Evolutionary conservation across 495 filamentous ascomycete species (phyloP).

Genomic region (Baudoinia panamericana): DNA sequence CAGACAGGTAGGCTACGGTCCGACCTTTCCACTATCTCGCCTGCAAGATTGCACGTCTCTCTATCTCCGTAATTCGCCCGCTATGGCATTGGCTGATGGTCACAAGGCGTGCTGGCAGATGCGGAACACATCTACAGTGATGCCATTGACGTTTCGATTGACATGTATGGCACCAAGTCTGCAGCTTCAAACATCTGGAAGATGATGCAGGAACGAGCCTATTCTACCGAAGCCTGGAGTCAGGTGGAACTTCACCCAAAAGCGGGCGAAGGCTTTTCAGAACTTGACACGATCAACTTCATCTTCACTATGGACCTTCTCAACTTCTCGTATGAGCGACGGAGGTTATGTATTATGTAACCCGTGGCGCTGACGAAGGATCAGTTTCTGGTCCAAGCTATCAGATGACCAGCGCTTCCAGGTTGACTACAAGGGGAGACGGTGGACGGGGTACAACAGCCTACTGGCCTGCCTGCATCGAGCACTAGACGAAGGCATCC

Average conservation of each 20-base stretch:
- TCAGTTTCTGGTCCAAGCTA: conserved; percentile 69
- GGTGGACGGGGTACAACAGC: conserved; percentile 93
- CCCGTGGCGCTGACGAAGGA: background rate
- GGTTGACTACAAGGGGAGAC: conserved; percentile 63
- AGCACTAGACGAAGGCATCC: conserved; percentile 84
- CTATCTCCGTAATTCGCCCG: background rate
- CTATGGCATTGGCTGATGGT: background rate
- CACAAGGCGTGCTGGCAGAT: conserved; percentile 66
- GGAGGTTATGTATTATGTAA: background rate
- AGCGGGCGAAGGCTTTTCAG: conserved; percentile 34
- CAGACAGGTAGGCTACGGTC: conserved; percentile 14
- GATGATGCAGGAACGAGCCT: conserved; percentile 70
- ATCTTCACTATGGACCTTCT: conserved; percentile 94
- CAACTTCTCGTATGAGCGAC: conserved; percentile 51
- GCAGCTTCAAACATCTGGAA: conserved; percentile 67
- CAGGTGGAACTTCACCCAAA: conserved; percentile 85
- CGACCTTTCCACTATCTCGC: background rate
- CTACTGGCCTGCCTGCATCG: conserved; percentile 75
- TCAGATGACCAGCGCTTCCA: conserved; percentile 53
- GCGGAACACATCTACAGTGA: conserved; percentile 87
- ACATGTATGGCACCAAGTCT: conserved; percentile 61
- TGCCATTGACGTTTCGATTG: conserved; percentile 78
- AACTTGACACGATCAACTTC: conserved; percentile 69
- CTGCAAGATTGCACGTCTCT: no score
- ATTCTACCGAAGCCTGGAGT: conserved; percentile 75